phyloP scores from a whole-genome alignment of 164 flowering plant species.

The Berberis vulgaris region DNA sequence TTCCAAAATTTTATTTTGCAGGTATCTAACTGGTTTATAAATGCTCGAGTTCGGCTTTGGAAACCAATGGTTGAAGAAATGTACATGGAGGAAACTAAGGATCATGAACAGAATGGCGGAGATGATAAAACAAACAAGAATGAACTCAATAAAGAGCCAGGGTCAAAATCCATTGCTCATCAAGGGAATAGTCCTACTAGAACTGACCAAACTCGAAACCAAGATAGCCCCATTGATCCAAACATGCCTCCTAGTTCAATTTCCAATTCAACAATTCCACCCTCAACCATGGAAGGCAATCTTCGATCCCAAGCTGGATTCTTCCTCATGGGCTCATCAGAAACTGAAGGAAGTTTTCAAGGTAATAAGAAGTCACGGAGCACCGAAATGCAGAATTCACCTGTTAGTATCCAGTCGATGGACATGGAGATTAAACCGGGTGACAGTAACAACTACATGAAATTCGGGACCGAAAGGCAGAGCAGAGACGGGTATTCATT shows the following conservation, averaged over 20 bases:
- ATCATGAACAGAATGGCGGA: conserved; percentile 49
- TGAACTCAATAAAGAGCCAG: conserved; percentile 41
- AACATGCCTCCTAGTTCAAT: conserved; percentile 17
- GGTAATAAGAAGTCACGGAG: conserved; percentile 55
- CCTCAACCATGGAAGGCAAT: conserved; percentile 27
- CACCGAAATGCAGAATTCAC: conserved; percentile 33
- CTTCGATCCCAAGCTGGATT: conserved; percentile 40
- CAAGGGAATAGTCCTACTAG: conserved; percentile 27
- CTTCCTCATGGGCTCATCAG: conserved; percentile 47
- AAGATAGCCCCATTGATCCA: conserved; percentile 22
- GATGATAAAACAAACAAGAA: conserved; percentile 43
- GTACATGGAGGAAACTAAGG: conserved; percentile 85
- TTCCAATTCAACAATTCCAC: conserved; percentile 30
- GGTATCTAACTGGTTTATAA: conserved; percentile 99
- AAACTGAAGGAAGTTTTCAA: conserved; percentile 45
- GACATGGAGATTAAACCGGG: conserved; percentile 37
- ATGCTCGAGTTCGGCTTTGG: conserved; percentile 97
- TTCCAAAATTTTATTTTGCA: conserved; percentile 15
- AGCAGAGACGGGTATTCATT: conserved; percentile 48
- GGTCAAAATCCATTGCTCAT: conserved; percentile 28
- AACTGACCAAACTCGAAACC: conserved; percentile 22
- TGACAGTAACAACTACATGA: conserved; percentile 27
- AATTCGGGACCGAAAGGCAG: conserved; percentile 48
- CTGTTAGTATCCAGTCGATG: conserved; percentile 26
- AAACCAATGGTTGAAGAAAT: conserved; percentile 99